phyloP scores from a whole-genome alignment of 306 rosid genomes.

The Arachis hypogaea region DNA sequence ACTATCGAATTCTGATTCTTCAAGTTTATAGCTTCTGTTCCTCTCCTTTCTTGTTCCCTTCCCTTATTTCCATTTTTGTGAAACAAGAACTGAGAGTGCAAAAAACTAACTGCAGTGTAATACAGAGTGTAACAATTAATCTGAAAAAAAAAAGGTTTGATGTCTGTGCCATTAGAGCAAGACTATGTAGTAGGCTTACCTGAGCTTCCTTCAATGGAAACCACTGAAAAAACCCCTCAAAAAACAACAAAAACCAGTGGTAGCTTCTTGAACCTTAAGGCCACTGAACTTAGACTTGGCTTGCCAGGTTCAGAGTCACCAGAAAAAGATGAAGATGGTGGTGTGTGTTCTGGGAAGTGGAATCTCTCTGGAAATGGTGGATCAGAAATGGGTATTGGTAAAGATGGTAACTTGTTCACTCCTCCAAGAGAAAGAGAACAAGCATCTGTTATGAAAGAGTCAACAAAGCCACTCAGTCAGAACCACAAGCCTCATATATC shows the following conservation, averaged over 20 bases:
- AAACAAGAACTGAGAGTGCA: conserved; percentile 22
- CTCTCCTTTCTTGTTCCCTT: background rate
- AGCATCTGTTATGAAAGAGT: conserved; percentile 55
- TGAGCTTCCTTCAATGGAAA: conserved; percentile 65
- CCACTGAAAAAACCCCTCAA: conserved; percentile 49
- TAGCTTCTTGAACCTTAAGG: conserved; percentile 70
- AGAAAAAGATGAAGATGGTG: conserved; percentile 49
- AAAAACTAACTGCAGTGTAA: background rate
- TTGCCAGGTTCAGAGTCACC: conserved; percentile 91
- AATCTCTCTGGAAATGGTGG: conserved; percentile 65
- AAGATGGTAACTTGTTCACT: conserved; percentile 60
- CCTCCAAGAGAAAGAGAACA: conserved; percentile 38
- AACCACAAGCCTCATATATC: conserved; percentile 67
- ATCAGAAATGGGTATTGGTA: conserved; percentile 63
- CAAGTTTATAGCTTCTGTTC: conserved; percentile 13
- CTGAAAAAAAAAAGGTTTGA: conserved; percentile 43
- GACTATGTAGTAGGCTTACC: conserved; percentile 64
- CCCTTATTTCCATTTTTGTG: conserved; percentile 30
- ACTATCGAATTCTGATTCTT: conserved; percentile 40
- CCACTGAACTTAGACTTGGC: conserved; percentile 91
- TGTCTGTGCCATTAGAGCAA: conserved; percentile 74
- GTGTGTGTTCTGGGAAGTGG: conserved; percentile 63
- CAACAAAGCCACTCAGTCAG: conserved; percentile 68
- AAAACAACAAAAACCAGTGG: background rate
- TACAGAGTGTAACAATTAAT: background rate